Evolutionary conservation across 768 basidiomycete genomes (phyloP).

Genomic region (Rhodocollybia butyracea): DNA sequence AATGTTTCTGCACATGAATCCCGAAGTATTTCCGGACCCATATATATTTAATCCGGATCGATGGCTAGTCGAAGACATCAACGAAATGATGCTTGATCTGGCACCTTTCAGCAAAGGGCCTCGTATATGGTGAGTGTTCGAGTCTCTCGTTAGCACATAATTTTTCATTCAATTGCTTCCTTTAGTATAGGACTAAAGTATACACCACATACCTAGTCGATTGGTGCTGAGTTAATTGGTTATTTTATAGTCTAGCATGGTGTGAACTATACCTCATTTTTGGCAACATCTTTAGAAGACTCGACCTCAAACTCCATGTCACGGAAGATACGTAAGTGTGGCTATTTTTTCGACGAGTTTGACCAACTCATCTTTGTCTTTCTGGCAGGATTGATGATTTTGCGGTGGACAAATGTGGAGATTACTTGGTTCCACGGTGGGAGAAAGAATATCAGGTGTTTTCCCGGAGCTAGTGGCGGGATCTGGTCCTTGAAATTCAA

Average conservation of each 20-base stretch:
- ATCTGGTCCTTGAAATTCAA: too few species aligned
- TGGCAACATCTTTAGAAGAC: slow-evolving; percentile 4
- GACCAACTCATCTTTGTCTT: background rate
- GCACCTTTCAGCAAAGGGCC: slow-evolving; percentile 29
- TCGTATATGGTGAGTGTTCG: slow-evolving; percentile 2
- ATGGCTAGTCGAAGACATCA: slow-evolving; percentile 33
- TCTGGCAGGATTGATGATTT: background rate
- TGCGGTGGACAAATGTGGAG: background rate
- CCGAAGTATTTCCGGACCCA: slow-evolving; percentile 37
- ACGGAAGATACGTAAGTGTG: slow-evolving; percentile 2
- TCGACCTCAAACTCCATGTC: background rate
- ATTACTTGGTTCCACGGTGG: slow-evolving; percentile 2
- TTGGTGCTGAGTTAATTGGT: background rate
- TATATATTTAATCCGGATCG: slow-evolving; percentile 37
- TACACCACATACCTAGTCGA: background rate
- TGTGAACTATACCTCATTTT: slow-evolving; percentile 11
- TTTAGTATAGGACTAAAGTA: slow-evolving; percentile 3
- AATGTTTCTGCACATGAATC: slow-evolving; percentile 35
- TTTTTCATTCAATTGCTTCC: background rate
- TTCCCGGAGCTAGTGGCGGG: too few species aligned
- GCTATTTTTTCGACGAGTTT: background rate
- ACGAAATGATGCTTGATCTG: slow-evolving; percentile 32
- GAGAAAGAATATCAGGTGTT: slow-evolving; percentile 1
- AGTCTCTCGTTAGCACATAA: too few species aligned
- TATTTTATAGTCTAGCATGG: slow-evolving; percentile 7